These are phyloP conservation scores for Vanilla planifolia DNA, from an alignment of 106 monocot genomes.

Conservation along the genomic window DNA sequence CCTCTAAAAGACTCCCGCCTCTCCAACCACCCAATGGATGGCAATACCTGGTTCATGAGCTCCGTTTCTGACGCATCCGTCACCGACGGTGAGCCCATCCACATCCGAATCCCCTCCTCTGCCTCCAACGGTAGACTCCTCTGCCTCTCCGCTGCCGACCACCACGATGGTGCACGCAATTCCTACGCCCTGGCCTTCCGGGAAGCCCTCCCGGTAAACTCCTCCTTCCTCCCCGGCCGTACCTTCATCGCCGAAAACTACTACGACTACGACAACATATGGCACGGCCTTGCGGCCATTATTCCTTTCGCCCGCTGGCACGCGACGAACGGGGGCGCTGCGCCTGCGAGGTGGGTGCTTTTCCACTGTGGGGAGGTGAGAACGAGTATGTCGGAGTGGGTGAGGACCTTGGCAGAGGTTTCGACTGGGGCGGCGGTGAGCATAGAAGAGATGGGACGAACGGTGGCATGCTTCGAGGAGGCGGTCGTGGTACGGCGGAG, in stretches of 20 bases:
- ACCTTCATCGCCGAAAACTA: conserved; percentile 38
- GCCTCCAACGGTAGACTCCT: conserved; percentile 1
- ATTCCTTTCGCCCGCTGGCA: conserved; percentile 35
- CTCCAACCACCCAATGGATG: conserved; percentile 7
- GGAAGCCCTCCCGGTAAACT: conserved; percentile 15
- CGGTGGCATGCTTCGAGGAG: conserved; percentile 42
- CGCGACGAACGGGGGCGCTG: conserved; percentile 13
- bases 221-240: conserved; percentile 12
- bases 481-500: conserved; percentile 68
- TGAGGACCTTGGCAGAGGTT: conserved; percentile 17
- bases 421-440: conserved; percentile 12
- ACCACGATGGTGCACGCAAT: conserved; percentile 10
- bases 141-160: conserved; percentile 7
- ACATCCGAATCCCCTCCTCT: conserved; percentile 12
- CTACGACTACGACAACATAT: conserved; percentile 41
- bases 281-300: conserved; percentile 31
- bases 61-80: conserved; percentile 10
- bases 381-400: conserved; percentile 22
- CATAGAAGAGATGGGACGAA: background rate
- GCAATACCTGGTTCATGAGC: conserved; percentile 29
- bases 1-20: conserved; percentile 38
- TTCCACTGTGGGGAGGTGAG: conserved; percentile 41
- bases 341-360: conserved; percentile 35
- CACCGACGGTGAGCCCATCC: conserved; percentile 4
- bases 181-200: conserved; percentile 7